Conservation (phyloP, 2,329 filamentous ascomycete genomes). For the Didymella sp. region DNA sequence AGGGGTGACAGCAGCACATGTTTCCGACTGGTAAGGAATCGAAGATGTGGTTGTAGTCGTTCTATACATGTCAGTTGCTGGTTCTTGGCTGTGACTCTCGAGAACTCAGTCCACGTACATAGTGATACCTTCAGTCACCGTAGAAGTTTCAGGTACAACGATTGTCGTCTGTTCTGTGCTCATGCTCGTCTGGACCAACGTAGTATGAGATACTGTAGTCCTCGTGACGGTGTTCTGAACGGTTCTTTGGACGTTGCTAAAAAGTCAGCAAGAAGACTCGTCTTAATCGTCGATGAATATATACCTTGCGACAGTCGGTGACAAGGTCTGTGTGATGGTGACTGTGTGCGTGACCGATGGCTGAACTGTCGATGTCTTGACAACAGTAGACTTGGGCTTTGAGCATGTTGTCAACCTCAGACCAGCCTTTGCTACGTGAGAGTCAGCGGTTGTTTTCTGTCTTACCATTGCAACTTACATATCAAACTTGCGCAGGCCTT, state of each 20-base stretch:
- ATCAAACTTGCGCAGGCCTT: neutral
- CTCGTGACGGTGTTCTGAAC: neutral
- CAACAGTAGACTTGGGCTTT: neutral
- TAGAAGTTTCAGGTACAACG: neutral
- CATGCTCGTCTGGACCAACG: neutral
- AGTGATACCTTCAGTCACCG: neutral
- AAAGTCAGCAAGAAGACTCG: neutral
- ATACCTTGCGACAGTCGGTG: neutral
- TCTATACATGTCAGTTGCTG: neutral
- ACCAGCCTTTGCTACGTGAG: neutral
- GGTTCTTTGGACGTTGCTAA: neutral
- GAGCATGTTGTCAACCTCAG: slow-evolving; percentile 2
- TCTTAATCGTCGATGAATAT: neutral
- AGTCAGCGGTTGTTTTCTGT: neutral
- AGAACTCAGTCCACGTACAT: neutral
- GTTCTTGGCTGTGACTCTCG: too few relatives aligned
- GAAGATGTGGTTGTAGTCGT: neutral
- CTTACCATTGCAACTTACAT: neutral
- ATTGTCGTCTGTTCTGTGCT: neutral
- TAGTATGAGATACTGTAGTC: neutral
- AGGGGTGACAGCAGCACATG: neutral
- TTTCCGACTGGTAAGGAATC: neutral
- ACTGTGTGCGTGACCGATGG: neutral
- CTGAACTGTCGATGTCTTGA: neutral
- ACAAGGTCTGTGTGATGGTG: neutral